Conservation (phyloP, 345 rosid genomes). For the Geranium brycei region DNA sequence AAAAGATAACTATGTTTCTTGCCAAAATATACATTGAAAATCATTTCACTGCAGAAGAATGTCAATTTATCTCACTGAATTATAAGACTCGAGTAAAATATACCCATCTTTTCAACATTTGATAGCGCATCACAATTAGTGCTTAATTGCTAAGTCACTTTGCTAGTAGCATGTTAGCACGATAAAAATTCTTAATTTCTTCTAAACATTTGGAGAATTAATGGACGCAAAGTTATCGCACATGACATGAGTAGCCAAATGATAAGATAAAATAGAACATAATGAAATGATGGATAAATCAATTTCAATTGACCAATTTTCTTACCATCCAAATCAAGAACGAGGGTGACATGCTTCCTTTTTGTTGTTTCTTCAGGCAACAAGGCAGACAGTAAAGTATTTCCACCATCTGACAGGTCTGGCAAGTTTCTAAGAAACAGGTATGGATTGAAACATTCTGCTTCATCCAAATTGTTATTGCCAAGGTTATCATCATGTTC, state of each 20-base stretch:
- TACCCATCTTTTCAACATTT: neutral
- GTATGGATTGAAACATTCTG: conserved; percentile 13
- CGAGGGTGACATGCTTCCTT: conserved; percentile 14
- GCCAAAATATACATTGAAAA: no score
- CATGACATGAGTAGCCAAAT: neutral
- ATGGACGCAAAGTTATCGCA: no score
- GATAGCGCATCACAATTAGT: no score
- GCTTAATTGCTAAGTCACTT: no score
- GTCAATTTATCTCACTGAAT: neutral
- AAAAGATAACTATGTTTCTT: no score
- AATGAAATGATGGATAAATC: neutral
- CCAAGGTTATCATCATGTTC: neutral
- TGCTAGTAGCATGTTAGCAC: no score
- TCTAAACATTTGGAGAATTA: neutral
- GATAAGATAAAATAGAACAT: neutral
- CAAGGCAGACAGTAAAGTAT: conserved; percentile 12
- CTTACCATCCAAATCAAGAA: conserved; percentile 21
- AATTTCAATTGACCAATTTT: neutral
- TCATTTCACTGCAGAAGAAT: no score
- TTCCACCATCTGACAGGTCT: conserved; percentile 14
- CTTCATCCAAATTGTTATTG: conserved; percentile 9
- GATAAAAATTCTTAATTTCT: neutral
- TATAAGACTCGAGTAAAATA: no score
- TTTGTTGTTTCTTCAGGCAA: conserved; percentile 10
- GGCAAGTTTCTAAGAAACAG: conserved; percentile 15